Conservation (phyloP, 257 asterid species). For the Handroanthus guayacan region DNA sequence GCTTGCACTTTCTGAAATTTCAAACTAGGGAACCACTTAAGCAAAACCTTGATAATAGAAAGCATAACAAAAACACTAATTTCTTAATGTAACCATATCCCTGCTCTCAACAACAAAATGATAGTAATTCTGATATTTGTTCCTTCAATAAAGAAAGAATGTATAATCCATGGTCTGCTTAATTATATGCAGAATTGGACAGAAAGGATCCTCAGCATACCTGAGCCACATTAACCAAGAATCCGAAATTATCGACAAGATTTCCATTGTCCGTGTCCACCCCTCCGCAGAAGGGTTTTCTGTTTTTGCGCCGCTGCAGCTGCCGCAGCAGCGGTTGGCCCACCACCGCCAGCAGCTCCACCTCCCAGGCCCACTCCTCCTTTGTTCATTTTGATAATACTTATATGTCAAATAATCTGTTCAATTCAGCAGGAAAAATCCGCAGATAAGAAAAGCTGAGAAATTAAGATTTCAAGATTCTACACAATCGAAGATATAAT, state of each 20-base stretch:
- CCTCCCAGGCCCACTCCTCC: too few relatives aligned
- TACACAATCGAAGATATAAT: too few relatives aligned
- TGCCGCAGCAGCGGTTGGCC: constrained; percentile 66
- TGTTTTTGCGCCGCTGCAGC: constrained; percentile 78
- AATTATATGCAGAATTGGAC: neutral
- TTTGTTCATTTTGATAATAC: constrained; percentile 61
- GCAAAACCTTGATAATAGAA: neutral
- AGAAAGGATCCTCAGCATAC: neutral
- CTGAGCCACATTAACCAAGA: constrained; percentile 4
- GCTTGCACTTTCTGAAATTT: neutral
- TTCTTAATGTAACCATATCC: too few relatives aligned
- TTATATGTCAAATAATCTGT: constrained; percentile 12
- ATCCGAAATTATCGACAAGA: constrained; percentile 13
- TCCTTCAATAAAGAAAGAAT: neutral
- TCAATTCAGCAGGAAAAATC: neutral
- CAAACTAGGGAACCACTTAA: neutral
- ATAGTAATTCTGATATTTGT: neutral
- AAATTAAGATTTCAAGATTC: too few relatives aligned
- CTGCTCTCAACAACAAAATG: neutral
- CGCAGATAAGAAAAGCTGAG: too few relatives aligned
- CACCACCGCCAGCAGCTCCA: constrained; percentile 52
- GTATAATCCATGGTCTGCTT: neutral
- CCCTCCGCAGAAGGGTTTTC: constrained; percentile 65
- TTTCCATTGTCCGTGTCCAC: constrained; percentile 67
- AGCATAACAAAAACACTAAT: neutral